phyloP scores from a whole-genome alignment of 495 filamentous ascomycete genomes.

The Evernia prunastri region DNA sequence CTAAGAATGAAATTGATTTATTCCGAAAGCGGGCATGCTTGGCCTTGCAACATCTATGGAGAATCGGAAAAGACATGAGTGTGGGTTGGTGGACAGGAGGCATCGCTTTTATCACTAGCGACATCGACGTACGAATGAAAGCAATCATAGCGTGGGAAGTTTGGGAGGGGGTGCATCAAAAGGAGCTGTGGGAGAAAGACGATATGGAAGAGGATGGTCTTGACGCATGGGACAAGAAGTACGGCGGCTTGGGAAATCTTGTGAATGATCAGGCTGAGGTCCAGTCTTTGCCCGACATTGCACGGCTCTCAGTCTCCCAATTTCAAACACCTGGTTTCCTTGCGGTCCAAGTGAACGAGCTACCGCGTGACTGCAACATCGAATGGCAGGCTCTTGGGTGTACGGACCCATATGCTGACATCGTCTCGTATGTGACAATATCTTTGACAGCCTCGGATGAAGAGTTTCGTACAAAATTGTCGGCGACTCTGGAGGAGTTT shows the following conservation, averaged over 20 bases:
- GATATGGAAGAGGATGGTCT: conserved; percentile 43
- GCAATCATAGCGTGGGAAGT: conserved; percentile 41
- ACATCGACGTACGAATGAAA: conserved; percentile 28
- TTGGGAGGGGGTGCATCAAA: conserved; percentile 48
- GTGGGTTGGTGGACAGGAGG: conserved; percentile 68
- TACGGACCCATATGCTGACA: conserved; percentile 27
- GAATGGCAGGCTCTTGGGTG: conserved; percentile 63
- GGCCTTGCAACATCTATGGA: conserved; percentile 81
- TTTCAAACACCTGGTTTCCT: conserved; percentile 54
- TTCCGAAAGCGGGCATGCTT: conserved; percentile 50
- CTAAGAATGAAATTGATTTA: conserved; percentile 28
- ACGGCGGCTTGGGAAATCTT: conserved; percentile 35
- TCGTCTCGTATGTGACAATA: conserved; percentile 9
- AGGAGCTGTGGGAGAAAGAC: conserved; percentile 16
- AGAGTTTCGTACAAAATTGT: conserved; percentile 7
- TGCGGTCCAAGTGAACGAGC: conserved; percentile 60
- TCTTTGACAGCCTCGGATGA: background rate
- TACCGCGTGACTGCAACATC: conserved; percentile 61
- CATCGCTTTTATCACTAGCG: conserved; percentile 58
- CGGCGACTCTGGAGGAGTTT: background rate
- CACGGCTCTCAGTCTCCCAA: conserved; percentile 25
- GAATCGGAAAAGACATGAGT: conserved; percentile 66
- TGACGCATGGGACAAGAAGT: conserved; percentile 68
- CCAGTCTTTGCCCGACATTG: conserved; percentile 16
- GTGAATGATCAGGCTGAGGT: conserved; percentile 4